Evolutionary conservation across 805 yeast genomes (phyloP).

Genomic region (Metschnikowia cubensis): DNA sequence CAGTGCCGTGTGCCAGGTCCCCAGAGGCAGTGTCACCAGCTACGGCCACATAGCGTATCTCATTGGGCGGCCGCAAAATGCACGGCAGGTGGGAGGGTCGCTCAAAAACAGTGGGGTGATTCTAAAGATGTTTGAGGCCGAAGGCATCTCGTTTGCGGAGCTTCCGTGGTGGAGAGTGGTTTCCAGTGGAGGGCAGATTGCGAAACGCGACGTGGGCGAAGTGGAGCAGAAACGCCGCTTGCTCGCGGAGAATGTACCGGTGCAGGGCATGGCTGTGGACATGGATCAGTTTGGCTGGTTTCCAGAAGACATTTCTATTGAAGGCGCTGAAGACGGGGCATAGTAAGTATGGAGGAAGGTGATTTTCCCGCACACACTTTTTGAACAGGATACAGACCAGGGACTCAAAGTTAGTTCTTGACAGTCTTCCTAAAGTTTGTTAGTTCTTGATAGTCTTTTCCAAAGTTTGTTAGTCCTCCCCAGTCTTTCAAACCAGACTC

Average conservation of each 20-base stretch:
- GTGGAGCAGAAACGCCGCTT: conserved; percentile 44
- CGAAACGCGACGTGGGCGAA: conserved; percentile 48
- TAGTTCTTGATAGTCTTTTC: no score
- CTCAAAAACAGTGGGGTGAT: conserved; percentile 44
- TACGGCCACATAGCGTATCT: conserved; percentile 69
- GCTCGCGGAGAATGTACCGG: conserved; percentile 44
- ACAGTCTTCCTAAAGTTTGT: no score
- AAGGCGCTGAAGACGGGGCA: no score
- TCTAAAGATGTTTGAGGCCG: conserved; percentile 22
- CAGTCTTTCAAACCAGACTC: no score
- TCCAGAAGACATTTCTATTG: conserved; percentile 51
- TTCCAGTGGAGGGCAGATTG: conserved; percentile 57
- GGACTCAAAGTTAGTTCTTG: no score
- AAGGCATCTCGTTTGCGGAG: conserved; percentile 20
- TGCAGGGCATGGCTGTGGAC: conserved; percentile 33
- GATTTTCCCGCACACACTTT: no score
- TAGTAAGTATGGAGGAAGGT: no score
- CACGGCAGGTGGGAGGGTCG: conserved; percentile 73
- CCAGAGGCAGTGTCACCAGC: conserved; percentile 61
- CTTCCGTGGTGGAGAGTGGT: conserved; percentile 86
- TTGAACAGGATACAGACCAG: no score
- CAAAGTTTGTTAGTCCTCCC: no score
- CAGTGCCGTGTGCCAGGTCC: conserved; percentile 48
- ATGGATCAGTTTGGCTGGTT: conserved; percentile 63
- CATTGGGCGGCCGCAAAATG: conserved; percentile 56